phyloP scores from a whole-genome alignment of 192 early-diverging fungal genomes.

The Obelidium mucronatum region DNA sequence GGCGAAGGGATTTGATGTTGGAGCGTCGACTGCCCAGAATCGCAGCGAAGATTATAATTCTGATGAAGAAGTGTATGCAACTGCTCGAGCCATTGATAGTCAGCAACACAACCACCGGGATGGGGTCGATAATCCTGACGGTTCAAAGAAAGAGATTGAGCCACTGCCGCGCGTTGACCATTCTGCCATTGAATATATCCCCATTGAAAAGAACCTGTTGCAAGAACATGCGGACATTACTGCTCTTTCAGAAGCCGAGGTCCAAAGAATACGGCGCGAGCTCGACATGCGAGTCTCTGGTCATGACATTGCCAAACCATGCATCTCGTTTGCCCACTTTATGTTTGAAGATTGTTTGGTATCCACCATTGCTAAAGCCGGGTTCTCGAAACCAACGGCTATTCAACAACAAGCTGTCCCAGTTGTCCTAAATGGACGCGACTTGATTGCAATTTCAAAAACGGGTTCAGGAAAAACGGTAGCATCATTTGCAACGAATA shows the following conservation, averaged over 20 bases:
- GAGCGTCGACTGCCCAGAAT: constrained; percentile 48
- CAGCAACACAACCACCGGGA: constrained; percentile 34
- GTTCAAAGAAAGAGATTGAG: constrained; percentile 70
- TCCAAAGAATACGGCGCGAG: constrained; percentile 60
- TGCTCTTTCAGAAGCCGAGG: constrained; percentile 60
- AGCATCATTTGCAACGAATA: no score
- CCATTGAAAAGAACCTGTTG: constrained; percentile 81
- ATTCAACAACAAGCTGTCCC: constrained; percentile 85
- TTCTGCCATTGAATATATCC: constrained; percentile 65
- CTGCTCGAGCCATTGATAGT: constrained; percentile 69
- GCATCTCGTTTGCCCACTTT: constrained; percentile 87
- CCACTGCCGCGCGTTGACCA: constrained; percentile 74
- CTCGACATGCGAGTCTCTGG: constrained; percentile 75
- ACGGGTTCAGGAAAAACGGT: constrained; percentile 90
- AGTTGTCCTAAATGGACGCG: constrained; percentile 77
- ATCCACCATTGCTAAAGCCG: constrained; percentile 64
- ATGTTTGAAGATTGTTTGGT: constrained; percentile 78
- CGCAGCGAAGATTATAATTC: constrained; percentile 48
- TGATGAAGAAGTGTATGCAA: constrained; percentile 87
- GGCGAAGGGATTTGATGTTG: constrained; percentile 74
- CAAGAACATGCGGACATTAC: constrained; percentile 81
- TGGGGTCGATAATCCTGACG: constrained; percentile 32
- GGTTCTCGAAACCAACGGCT: constrained; percentile 75
- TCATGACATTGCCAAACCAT: constrained; percentile 68
- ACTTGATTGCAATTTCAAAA: constrained; percentile 84